Evolutionary conservation across 345 rosid genomes (phyloP).

Genomic region (Hibiscus mutabilis): DNA sequence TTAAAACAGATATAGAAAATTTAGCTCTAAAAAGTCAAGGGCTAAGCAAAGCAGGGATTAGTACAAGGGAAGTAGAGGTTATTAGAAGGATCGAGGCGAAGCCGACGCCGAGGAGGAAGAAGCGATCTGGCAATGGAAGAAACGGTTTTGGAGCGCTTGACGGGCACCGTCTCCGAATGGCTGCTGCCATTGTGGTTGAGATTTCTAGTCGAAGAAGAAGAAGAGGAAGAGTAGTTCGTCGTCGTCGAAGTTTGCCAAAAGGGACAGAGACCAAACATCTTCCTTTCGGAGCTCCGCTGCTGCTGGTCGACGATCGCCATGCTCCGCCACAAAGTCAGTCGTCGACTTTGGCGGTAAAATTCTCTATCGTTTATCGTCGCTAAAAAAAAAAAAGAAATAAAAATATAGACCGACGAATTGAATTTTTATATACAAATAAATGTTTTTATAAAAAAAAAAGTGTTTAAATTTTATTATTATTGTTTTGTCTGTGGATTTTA

Average conservation of each 20-base stretch:
- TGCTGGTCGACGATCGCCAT: slow-evolving; percentile 59
- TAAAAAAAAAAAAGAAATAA: not conserved
- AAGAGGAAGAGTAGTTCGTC: slow-evolving; percentile 35
- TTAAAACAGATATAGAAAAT: not conserved
- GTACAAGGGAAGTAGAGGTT: slow-evolving; percentile 81
- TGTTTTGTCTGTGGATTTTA: not conserved
- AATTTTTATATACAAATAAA: not conserved
- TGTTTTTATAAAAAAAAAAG: too few relatives aligned
- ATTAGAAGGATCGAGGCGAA: slow-evolving; percentile 81
- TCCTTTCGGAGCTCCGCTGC: slow-evolving; percentile 36
- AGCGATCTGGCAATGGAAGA: slow-evolving; percentile 84
- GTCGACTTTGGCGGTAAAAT: not conserved
- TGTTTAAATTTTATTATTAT: not conserved
- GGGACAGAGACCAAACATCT: slow-evolving; percentile 57
- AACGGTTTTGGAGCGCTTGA: slow-evolving; percentile 39
- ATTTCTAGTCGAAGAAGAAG: slow-evolving; percentile 57
- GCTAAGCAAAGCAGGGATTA: slow-evolving; percentile 11
- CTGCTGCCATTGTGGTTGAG: slow-evolving; percentile 32
- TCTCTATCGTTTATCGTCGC: not conserved
- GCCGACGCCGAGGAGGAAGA: slow-evolving; percentile 77
- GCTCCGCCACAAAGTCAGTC: not conserved
- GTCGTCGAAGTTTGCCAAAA: slow-evolving; percentile 51
- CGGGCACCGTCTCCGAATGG: slow-evolving; percentile 23
- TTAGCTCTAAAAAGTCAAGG: slow-evolving; percentile 25
- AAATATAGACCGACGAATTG: slow-evolving; percentile 1